Evolutionary conservation across 805 yeast species (phyloP), one percentile per base, ranked within the genome.

Genomic region (Starmerella potacharoeniae): DNA sequence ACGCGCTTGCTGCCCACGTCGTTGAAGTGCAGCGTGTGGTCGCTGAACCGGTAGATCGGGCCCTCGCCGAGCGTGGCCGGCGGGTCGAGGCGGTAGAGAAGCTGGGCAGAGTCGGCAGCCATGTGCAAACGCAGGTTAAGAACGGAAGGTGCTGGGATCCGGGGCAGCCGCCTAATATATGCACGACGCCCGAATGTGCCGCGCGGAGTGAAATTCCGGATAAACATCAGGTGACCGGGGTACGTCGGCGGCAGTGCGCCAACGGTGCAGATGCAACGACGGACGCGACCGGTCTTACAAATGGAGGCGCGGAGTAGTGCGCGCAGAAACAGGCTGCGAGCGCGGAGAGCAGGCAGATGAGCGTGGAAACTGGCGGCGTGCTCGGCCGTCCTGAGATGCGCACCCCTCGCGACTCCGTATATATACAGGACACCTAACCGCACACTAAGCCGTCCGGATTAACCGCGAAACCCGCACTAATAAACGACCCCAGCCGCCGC

Each of bases 21-120:
- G 42, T 64, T 66, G 54, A 65, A 69, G 59, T 69, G 72, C 44
- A 69, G 61, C 28, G 72, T 69, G 56, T 56, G 48, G 60, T 69
- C 72, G 14, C 61, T 58, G 30, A 53, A 57, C 5, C 73, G 63
- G 62, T 63, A 69, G 39, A 69, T 66, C 4, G 68, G 68, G 28
- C 67, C 71, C 55, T 69, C 73, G n/a, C 71, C 72, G 2, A 69
- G 63, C 28, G 55, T 58, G 49, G 64, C 60, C 11, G 71, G 69
- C 33, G 65, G 60, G 28, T 60, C 58, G 29, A 65, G 45, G 39
- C 49, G 46, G 37, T 36, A 33, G 5, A 55, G 35, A 35, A 46
- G 41, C 17, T 46, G 41, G 13, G 50, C 11, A 5, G 36, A 6
- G n/a, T 44, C 37, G 14, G 13, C 13, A 7, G 36, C 28, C 48